Evolutionary conservation across 202 grass and related monocot species (phyloP), one percentile per base, ranked within the genome.

Genomic region (Setaria italica): DNA sequence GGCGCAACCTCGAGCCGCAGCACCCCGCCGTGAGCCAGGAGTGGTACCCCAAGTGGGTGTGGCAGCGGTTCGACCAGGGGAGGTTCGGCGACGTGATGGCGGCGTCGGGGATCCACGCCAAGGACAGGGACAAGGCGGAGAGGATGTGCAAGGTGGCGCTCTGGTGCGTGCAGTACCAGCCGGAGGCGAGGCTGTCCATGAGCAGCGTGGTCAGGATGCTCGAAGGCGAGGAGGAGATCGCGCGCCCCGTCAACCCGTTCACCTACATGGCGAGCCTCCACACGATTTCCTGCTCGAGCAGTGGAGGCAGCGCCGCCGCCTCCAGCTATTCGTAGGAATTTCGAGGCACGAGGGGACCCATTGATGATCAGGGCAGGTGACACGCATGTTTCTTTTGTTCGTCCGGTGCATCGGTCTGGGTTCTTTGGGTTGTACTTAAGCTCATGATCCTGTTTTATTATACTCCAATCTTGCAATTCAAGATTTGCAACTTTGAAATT

Each of bases 21-120:
- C 70, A 74, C 47, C 10, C 30, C 45, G 14, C 17, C 30, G 87
- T 85, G 72, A 89, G 87, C 86, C 83, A 87, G 74, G 87, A 88
- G 60, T 94, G 89, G 89, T 94, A 77, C 72, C 89, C 92, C 1
- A 89, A 74, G 75, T 81, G 69, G 75, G 86, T 94, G 20, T 91
- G 87, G 84, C 68, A 85, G 37, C 85, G 73, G 50, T 87, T 90
- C 11, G 74, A 90, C 1, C 66, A 85, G 46, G 82, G 78, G 1
- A 19, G 39, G 43, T 74, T 87, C 11, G 66, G 54, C 5, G 80
- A 73, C n/a, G 84, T 94, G 10, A 32, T 90, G 47, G 65, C 62
- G 11, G 33, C 17, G 47, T 84, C 83, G 5, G 82, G 85, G 43
- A 87, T 92, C 14, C 51, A 11, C 10, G 62, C 43, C 54, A 54